Evolutionary conservation across 1,139 yeast genomes (phyloP).

Genomic region (Zygosaccharomyces pseudobailii): DNA sequence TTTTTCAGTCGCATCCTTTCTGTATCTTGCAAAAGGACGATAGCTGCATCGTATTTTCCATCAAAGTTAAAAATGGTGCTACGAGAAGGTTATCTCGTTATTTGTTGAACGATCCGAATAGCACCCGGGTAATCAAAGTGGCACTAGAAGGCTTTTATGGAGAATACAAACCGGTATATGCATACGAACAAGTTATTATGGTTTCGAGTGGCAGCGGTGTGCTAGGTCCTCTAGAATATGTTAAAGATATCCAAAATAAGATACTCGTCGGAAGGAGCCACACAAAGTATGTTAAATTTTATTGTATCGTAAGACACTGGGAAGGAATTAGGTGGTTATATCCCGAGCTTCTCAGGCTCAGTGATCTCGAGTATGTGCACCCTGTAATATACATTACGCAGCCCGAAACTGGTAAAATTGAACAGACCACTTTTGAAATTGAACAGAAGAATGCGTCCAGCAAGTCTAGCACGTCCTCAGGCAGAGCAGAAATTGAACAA

Average conservation of each 20-base stretch:
- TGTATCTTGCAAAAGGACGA: conserved; percentile 44
- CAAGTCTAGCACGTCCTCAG: background rate
- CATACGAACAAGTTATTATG: conserved; percentile 50
- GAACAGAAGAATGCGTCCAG: background rate
- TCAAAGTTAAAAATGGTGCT: conserved; percentile 44
- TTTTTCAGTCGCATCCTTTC: conserved; percentile 65
- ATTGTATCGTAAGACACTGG: conserved; percentile 48
- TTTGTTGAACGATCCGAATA: conserved; percentile 17
- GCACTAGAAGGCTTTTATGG: conserved; percentile 62
- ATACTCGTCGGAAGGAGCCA: conserved; percentile 6
- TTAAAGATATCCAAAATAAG: conserved; percentile 23
- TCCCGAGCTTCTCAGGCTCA: conserved; percentile 40
- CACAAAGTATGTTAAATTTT: conserved; percentile 37
- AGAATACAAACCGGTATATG: conserved; percentile 44
- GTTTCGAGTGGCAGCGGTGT: conserved; percentile 72
- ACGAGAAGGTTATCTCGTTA: conserved; percentile 37
- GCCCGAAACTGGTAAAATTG: background rate
- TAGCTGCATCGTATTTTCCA: conserved; percentile 37
- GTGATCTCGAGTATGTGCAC: conserved; percentile 33
- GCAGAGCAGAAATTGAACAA: background rate
- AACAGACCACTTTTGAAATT: background rate
- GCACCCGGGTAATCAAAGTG: conserved; percentile 30
- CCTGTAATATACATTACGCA: conserved; percentile 38
- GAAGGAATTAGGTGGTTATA: conserved; percentile 38
- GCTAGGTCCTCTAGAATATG: conserved; percentile 47